Conservation (phyloP, 2,329 filamentous ascomycete genomes). For the Nothopassalora personata region DNA sequence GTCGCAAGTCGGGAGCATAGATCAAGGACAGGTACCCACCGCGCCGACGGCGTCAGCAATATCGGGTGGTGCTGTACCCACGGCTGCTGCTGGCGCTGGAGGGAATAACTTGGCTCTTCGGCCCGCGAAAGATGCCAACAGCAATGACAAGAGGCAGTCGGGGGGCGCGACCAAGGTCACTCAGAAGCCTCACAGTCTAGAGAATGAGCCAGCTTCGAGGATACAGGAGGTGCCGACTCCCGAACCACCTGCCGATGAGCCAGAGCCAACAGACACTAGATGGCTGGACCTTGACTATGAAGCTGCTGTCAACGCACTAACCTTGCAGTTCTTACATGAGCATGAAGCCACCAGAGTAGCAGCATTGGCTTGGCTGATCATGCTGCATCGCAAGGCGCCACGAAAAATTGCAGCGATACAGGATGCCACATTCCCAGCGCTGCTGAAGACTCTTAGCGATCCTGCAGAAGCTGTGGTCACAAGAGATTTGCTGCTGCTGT, state of each 20-base stretch:
- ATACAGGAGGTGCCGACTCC: slow-evolving; percentile 28
- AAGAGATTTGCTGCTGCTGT: slow-evolving; percentile 85
- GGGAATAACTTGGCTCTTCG: slow-evolving; percentile 1
- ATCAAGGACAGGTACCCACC: slow-evolving; percentile 2
- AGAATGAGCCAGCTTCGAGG: slow-evolving; percentile 17
- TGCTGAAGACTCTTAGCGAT: slow-evolving; percentile 94
- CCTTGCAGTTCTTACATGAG: slow-evolving; percentile 89
- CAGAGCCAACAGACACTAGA: slow-evolving; percentile 9
- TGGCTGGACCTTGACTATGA: slow-evolving; percentile 79
- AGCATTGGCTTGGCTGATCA: slow-evolving; percentile 91
- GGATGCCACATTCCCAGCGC: slow-evolving; percentile 90
- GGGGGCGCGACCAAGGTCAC: slow-evolving; percentile 6
- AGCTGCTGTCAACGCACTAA: slow-evolving; percentile 87
- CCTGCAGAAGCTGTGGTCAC: slow-evolving; percentile 94
- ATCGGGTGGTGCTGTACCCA: background rate
- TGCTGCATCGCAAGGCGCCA: slow-evolving; percentile 93
- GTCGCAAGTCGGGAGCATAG: slow-evolving; percentile 25
- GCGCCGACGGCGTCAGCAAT: background rate
- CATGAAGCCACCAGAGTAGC: slow-evolving; percentile 93
- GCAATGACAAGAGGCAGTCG: slow-evolving; percentile 20
- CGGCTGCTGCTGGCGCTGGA: slow-evolving; percentile 1
- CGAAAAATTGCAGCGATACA: slow-evolving; percentile 85
- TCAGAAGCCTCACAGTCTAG: slow-evolving; percentile 24
- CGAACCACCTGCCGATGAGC: slow-evolving; percentile 21
- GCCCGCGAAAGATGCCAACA: slow-evolving; percentile 6